Base-by-base conservation (phyloP, 176 grass and related monocot genomes). In the Panicum miliaceum region DNA sequence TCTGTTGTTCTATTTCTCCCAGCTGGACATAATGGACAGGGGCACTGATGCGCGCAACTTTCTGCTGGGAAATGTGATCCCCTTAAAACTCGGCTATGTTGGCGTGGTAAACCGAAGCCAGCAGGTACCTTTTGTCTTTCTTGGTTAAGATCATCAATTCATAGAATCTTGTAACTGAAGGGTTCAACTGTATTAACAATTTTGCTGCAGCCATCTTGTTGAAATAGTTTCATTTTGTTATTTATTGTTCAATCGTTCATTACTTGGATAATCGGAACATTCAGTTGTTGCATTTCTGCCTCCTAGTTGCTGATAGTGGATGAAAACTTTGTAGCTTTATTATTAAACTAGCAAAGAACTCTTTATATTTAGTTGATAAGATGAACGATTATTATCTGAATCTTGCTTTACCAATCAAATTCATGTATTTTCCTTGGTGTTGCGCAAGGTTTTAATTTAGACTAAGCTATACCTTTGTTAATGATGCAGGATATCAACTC, bases 21-120 rank as follows among this genome's bases (percentile, higher is more conserved):
- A 99, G 96, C 69, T 99, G 85, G 96, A 99, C 81, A 99, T 99
- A 92, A 99, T 99, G 96, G 96, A 99, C 76, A 89, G 96, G 88
- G 96, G 96, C 29, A 99, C 96, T 38, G 93, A 99, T 94, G 96
- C 96, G 46, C 91, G 93, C 4, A 96, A 99, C 48, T 99, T 99
- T 86, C 85, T 99, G 66, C 78, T 99, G 53, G 96, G 93, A 82
- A 99, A 99, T 81, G 96, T 99, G 81, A 96, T 99, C 64, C 96
- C 96, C 37, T 75, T 99, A 45, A 90, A 86, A 71, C 93, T 99
- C 53, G 96, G 96, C 20, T 99, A 99, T 84, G 89, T 99, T 65
- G 96, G 96, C 8, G 93, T 99, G 1, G 90, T 96, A 53, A 99
- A 99, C 60, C 93, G 96, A 32, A 90, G 93, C 62, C 96, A 99